A percentile compares a stretch with the other conserved stretches of the same genome.
These are phyloP conservation scores for Cercophora newfieldiana DNA, from an alignment of 495 filamentous ascomycete genomes.

Conservation along the genomic window DNA sequence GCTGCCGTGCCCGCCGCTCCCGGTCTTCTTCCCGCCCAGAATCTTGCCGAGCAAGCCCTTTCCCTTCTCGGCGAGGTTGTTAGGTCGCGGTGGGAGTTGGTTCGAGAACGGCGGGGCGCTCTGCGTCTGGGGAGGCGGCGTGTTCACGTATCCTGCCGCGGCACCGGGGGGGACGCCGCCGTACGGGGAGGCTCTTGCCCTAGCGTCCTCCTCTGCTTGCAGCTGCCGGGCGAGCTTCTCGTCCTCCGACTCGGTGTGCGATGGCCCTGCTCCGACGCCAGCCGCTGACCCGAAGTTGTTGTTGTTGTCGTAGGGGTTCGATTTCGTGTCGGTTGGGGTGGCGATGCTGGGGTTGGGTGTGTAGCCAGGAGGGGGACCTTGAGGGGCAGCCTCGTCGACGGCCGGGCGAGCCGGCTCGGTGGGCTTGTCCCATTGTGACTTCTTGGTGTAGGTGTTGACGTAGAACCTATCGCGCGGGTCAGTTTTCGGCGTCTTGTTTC, in stretches of 20 bases:
- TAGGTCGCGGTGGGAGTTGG: conserved; percentile 42
- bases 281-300: conserved; percentile 16
- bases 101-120: conserved; percentile 2
- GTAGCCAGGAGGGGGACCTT: conserved; percentile 68
- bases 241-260: conserved; percentile 56
- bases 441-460: conserved; percentile 80
- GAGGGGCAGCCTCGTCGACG: conserved; percentile 40
- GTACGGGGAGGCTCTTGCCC: conserved; percentile 38
- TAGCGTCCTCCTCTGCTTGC: conserved; percentile 79
- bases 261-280: conserved; percentile 5
- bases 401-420: conserved; percentile 57
- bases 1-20: conserved; percentile 16
- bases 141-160: conserved; percentile 27
- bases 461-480: conserved; percentile 64
- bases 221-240: conserved; percentile 72
- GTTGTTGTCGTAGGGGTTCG: conserved; percentile 62
- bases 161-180: conserved; percentile 14
- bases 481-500: not conserved
- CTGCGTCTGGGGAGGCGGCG: conserved; percentile 22
- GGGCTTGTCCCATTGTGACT: conserved; percentile 84
- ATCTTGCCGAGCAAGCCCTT: conserved; percentile 59
- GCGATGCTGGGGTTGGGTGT: conserved; percentile 39
- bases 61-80: conserved; percentile 37
- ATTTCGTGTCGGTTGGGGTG: conserved; percentile 56
- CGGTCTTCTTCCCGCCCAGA: conserved; percentile 41